Conservation (phyloP, 768 basidiomycete genomes). For the Pulveroboletus sp. region DNA sequence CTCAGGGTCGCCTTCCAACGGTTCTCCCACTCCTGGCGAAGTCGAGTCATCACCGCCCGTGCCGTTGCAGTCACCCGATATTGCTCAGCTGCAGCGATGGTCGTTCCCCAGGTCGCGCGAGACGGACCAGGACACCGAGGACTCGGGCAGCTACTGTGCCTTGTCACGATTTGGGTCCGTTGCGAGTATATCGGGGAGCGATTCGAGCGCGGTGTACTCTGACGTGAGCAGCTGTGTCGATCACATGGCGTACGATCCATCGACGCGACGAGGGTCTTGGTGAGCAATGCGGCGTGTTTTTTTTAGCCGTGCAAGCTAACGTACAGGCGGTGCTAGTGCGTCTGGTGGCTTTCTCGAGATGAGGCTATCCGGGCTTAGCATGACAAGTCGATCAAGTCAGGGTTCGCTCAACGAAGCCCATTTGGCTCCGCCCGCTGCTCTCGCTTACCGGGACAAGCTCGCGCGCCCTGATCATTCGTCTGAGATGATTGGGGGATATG, state of each 20-base stretch:
- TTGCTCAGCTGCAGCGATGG: constrained; percentile 35
- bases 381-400: constrained; percentile 32
- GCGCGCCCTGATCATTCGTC: constrained; percentile 19
- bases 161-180: constrained; percentile 60
- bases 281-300: constrained; percentile 14
- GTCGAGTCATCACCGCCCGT: constrained; percentile 24
- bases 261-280: constrained; percentile 33
- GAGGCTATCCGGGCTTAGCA: constrained; percentile 30
- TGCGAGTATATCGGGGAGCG: constrained; percentile 58
- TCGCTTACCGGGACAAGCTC: constrained; percentile 27
- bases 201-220: constrained; percentile 51
- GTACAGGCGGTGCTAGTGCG: constrained; percentile 23
- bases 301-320: constrained; percentile 24
- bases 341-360: constrained; percentile 29
- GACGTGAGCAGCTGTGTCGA: constrained; percentile 40
- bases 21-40: constrained; percentile 52
- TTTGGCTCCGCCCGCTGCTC: constrained; percentile 15
- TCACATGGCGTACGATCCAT: constrained; percentile 31
- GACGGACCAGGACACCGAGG: constrained; percentile 52
- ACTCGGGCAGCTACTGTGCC: constrained; percentile 46
- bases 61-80: constrained; percentile 44
- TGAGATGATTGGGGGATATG: constrained; percentile 32
- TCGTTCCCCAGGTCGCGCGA: constrained; percentile 39
- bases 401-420: constrained; percentile 31
- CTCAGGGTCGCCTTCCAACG: constrained; percentile 41